phyloP scores from a whole-genome alignment of 495 filamentous ascomycete species.

The Tuber brumale region DNA sequence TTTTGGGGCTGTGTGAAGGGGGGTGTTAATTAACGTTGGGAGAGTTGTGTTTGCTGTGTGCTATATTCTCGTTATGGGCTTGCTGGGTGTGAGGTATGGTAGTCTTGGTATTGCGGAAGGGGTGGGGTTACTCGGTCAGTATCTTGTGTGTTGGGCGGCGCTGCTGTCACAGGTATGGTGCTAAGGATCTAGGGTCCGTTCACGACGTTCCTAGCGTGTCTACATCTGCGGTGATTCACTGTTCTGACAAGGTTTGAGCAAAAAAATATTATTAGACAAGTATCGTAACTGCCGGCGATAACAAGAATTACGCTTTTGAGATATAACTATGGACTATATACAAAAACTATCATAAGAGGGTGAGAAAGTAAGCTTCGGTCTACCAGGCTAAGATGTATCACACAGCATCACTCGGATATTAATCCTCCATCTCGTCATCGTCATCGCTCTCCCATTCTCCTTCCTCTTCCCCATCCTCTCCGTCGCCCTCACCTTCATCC shows the following conservation, averaged over 20 bases:
- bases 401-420: conserved; percentile 9
- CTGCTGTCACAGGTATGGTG: too few relatives aligned
- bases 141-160: too few relatives aligned
- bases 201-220: background rate
- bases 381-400: background rate
- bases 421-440: conserved; percentile 46
- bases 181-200: background rate
- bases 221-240: background rate
- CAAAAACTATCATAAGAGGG: background rate
- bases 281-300: background rate
- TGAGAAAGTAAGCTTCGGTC: background rate
- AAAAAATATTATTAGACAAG: background rate
- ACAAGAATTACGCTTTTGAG: background rate
- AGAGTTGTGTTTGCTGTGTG: too few relatives aligned
- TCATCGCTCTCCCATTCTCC: conserved; percentile 52
- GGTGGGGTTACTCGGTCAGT: too few relatives aligned
- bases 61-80: too few relatives aligned
- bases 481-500: conserved; percentile 48
- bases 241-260: background rate
- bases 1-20: too few relatives aligned
- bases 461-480: conserved; percentile 46
- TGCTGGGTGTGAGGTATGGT: too few relatives aligned
- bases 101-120: too few relatives aligned
- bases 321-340: conserved; percentile 8
- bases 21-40: too few relatives aligned